A percentile compares a stretch with the other conserved stretches of the same genome.
Conservation (phyloP, 441 rosid genomes). For the Pelargonium australe region DNA sequence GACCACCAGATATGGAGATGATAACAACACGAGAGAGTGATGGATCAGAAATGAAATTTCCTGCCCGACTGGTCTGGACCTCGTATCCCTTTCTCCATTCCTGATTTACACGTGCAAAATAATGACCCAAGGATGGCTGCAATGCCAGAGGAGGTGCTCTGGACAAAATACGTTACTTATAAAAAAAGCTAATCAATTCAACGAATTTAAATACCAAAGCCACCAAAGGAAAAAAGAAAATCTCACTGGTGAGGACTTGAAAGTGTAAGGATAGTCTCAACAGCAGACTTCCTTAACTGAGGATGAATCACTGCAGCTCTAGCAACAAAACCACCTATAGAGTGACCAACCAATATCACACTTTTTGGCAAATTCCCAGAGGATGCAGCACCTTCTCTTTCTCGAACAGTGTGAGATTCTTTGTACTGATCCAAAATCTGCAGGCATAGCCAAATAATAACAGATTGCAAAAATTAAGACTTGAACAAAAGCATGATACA, state of each 20-base stretch:
- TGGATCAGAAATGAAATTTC: slow-evolving; percentile 47
- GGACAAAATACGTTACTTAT: slow-evolving; percentile 30
- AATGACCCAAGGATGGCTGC: slow-evolving; percentile 92
- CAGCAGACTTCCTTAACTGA: slow-evolving; percentile 62
- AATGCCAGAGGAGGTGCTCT: slow-evolving; percentile 95
- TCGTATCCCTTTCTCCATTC: slow-evolving; percentile 84
- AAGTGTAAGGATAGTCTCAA: slow-evolving; percentile 85
- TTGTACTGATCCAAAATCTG: slow-evolving; percentile 90
- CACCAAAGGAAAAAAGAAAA: slow-evolving; percentile 15
- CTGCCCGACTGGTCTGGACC: slow-evolving; percentile 46
- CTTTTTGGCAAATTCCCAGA: slow-evolving; percentile 61
- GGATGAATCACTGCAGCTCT: slow-evolving; percentile 93
- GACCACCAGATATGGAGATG: slow-evolving; percentile 87
- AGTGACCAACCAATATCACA: slow-evolving; percentile 96
- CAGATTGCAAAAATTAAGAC: not conserved
- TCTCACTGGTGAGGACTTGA: slow-evolving; percentile 96
- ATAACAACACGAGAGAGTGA: slow-evolving; percentile 66
- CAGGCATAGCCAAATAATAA: slow-evolving; percentile 21
- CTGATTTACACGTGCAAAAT: slow-evolving; percentile 64
- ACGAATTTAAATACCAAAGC: slow-evolving; percentile 20
- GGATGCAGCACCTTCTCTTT: slow-evolving; percentile 66
- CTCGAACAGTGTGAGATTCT: slow-evolving; percentile 61
- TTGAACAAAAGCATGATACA: not conserved
- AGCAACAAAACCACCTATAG: slow-evolving; percentile 99
- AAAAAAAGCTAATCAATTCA: slow-evolving; percentile 20